Evolutionary conservation across 2,329 filamentous ascomycete species (phyloP), one percentile per base, ranked within the genome.

Genomic region (Botrytis squamosa): DNA sequence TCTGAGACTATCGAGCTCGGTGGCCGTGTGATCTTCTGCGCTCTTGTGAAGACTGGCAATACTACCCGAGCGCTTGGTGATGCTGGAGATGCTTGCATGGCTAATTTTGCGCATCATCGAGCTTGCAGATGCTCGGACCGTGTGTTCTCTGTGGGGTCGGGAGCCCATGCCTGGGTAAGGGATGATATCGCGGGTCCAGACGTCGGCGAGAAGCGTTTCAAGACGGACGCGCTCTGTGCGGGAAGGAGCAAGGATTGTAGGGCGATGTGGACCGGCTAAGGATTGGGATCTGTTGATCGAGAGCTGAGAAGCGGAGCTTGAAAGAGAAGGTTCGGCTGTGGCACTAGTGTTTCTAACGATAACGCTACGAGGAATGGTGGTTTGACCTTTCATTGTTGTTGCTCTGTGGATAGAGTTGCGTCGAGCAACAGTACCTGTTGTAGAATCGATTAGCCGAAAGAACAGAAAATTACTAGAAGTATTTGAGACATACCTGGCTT

Each of bases 81-180:
- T 92, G 77, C 88, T 91, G 22, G 92, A 88, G 76, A 96, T 92
- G 81, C 91, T 94, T 67, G 92, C 91, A 8, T 72, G 71, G 79
- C 93, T 97, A 76, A 98, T 87, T 81, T 95, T 97, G 70, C 94
- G 89, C 84, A 97, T 97, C 80, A 97, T 89, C 0, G 93, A 93
- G 52, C 93, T 94, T 20, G 94, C 93, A n/a, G 92, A 94, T 59
- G 89, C 89, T 69, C 92, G 88, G 65, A 96, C 91, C 5, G 93
- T 85, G 79, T 92, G 89, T 78, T 97, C 89, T 78, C 92, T 84
- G 84, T 89, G 82, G 81, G 89, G 82, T 84, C 90, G 82, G 82
- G 82, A 85, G 46, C 88, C 88, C 88, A 97, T 95, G 1, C 94
- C 94, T 25, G 95, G 94, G 80, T 92, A 96, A 1, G 94, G 94